Base-by-base conservation (phyloP, 2,329 filamentous ascomycete species). In the Fusarium fracticaudum region DNA sequence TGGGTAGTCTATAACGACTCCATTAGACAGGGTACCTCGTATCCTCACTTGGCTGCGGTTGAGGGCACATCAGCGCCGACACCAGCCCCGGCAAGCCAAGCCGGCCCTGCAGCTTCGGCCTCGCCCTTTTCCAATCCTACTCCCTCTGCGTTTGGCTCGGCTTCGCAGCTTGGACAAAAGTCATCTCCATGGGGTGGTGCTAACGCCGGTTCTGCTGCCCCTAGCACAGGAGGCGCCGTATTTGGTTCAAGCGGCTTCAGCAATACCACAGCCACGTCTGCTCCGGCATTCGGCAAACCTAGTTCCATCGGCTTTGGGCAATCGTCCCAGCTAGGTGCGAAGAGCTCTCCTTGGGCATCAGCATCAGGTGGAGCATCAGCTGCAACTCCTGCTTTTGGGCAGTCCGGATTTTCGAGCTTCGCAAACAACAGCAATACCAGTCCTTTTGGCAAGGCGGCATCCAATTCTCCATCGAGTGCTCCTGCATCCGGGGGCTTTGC, bases 1-100 rank as follows among this genome's bases (percentile, higher is more conserved):
- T 98, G 96, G 94, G 84, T 98, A 48, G 89, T 98, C 26, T 98
- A 98, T 83, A 90, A 93, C 41, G 94, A 97, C 47, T 95, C 96
- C 5, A 91, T 99, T 70, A 90, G 92, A 67, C 86, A 92, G 76
- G 91, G 91, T 8, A 90, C 90, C 12, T 89, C 90, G 1, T 98
- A 95, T 81, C 89, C 92, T 45, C 93, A 93, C 9, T 85, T 98
- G 72, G 85, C 87, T 45, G 85, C 83, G 50, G 85, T 85, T 38
- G 84, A 86, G 66, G 82, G 82, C 6, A 78, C 80, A 64, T 72
- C 79, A 26, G 60, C 78, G 37, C 66, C 80, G 73, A 76, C 81
- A 8, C 67, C 84, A 13, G 71, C 81, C 4, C 76, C 81, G 14
- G 64, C 76, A 22, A 66, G 79, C 41, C 75, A 79, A 69, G 64